These are phyloP conservation scores for Fraxinus cuspidata DNA, from an alignment of 257 asterid species.

Conservation along the genomic window DNA sequence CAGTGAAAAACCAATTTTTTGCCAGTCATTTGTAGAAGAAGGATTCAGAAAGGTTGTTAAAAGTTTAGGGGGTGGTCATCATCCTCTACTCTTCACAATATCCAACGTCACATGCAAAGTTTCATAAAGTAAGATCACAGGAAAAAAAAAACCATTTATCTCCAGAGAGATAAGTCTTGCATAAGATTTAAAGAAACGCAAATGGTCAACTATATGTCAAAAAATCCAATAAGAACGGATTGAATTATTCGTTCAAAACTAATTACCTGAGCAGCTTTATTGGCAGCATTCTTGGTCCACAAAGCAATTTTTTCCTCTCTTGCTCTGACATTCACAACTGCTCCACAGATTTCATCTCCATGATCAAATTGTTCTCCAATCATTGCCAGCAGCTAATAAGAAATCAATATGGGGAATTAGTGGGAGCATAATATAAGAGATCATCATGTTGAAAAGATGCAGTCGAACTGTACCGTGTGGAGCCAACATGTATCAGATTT, in stretches of 20 bases:
- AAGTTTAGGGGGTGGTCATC: neutral
- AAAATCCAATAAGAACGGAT: constrained; percentile 6
- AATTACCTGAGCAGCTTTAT: constrained; percentile 92
- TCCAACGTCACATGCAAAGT: neutral
- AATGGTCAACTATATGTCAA: neutral
- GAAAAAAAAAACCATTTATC: constrained; percentile 3
- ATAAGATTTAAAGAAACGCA: neutral
- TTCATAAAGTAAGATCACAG: constrained; percentile 6
- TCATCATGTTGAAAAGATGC: neutral
- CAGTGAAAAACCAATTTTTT: neutral
- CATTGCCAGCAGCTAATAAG: constrained; percentile 78
- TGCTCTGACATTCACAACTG: constrained; percentile 74
- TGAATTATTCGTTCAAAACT: constrained; percentile 15
- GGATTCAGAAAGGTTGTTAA: neutral
- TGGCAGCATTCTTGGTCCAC: constrained; percentile 95
- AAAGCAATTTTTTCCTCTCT: constrained; percentile 75
- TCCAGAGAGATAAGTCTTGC: neutral
- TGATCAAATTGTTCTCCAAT: constrained; percentile 93
- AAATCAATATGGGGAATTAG: constrained; percentile 22
- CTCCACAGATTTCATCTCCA: constrained; percentile 99
- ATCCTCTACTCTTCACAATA: neutral
- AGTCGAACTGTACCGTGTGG: constrained; percentile 58
- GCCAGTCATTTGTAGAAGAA: neutral
- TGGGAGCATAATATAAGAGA: constrained; percentile 8
- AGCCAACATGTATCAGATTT: constrained; percentile 89